These are phyloP conservation scores for Pestalotiopsis sp. DNA, from an alignment of 2,329 filamentous ascomycete species.

Conservation along the genomic window DNA sequence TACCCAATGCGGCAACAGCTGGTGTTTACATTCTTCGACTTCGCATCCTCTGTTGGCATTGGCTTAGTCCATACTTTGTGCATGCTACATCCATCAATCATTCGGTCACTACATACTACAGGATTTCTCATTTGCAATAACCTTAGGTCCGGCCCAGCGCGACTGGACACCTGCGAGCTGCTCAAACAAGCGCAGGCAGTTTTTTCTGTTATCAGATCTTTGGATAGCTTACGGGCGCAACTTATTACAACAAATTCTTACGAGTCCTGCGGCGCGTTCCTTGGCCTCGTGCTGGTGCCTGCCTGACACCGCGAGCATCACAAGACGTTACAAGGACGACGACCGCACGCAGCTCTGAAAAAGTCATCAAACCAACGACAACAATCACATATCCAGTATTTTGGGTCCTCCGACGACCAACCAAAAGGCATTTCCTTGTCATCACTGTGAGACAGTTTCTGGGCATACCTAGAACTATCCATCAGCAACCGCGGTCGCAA, in stretches of 20 bases:
- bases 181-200: background rate
- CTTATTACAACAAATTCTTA: background rate
- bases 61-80: background rate
- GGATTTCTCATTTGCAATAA: background rate
- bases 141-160: background rate
- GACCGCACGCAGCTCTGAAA: background rate
- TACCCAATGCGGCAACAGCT: background rate
- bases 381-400: background rate
- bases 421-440: background rate
- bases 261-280: background rate
- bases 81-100: background rate
- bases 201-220: slow-evolving; percentile 6
- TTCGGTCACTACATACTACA: too few relatives aligned
- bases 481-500: too few relatives aligned
- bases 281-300: slow-evolving; percentile 9
- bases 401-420: background rate
- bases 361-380: background rate
- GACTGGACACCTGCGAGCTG: background rate
- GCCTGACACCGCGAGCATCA: background rate
- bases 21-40: background rate
- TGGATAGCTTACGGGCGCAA: slow-evolving; percentile 1
- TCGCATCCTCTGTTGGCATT: background rate
- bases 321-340: background rate
- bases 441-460: too few relatives aligned
- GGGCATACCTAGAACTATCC: too few relatives aligned